phyloP scores from a whole-genome alignment of 768 basidiomycete species.

The Austroboletus eburneus region DNA sequence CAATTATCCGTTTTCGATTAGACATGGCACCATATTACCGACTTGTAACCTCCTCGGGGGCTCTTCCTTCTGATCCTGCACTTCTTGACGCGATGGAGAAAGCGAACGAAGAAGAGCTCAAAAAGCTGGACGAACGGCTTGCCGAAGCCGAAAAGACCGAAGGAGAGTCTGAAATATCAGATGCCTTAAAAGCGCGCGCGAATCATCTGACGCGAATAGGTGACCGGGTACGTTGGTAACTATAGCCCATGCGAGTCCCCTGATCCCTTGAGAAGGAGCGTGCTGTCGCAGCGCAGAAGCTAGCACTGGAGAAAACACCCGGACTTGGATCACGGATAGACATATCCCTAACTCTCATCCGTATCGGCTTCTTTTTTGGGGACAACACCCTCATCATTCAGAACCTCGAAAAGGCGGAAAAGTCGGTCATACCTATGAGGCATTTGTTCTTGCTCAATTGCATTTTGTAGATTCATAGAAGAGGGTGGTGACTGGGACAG shows the following conservation, averaged over 20 bases:
- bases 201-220: conserved; percentile 87
- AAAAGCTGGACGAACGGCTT: conserved; percentile 70
- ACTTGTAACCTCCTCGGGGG: conserved; percentile 47
- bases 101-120: conserved; percentile 69
- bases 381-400: conserved; percentile 68
- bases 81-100: conserved; percentile 32
- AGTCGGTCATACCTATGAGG: conserved; percentile 44
- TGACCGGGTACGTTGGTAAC: conserved; percentile 49
- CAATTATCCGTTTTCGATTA: conserved; percentile 27
- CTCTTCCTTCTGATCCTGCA: conserved; percentile 39
- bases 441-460: not conserved
- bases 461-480: conserved; percentile 67
- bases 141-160: conserved; percentile 86
- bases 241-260: too few species aligned
- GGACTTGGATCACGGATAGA: conserved; percentile 93
- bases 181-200: conserved; percentile 79
- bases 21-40: conserved; percentile 89
- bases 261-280: conserved; percentile 51
- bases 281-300: conserved; percentile 75
- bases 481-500: conserved; percentile 98
- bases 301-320: conserved; percentile 87
- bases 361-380: conserved; percentile 88
- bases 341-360: conserved; percentile 82
- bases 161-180: conserved; percentile 93
- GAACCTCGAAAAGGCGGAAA: conserved; percentile 76